phyloP scores from a whole-genome alignment of 1,284 basidiomycete species.

The Xanthoconium separans region DNA sequence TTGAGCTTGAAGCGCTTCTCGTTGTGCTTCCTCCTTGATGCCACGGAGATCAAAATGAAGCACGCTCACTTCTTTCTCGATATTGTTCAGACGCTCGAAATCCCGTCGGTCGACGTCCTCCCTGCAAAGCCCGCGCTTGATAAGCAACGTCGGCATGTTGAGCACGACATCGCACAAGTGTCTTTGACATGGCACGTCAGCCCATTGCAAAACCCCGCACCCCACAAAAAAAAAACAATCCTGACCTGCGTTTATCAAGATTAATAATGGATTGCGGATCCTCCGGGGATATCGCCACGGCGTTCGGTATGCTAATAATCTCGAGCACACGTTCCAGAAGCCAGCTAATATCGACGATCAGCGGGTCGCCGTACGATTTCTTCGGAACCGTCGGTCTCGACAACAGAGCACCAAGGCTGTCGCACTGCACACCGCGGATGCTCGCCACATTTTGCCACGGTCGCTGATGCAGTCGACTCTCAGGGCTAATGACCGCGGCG shows the following conservation, averaged over 20 bases:
- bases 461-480: conserved; percentile 67
- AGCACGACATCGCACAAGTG: conserved; percentile 64
- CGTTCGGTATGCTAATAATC: conserved; percentile 69
- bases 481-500: conserved; percentile 69
- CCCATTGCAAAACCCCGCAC: not conserved
- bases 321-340: conserved; percentile 76
- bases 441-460: conserved; percentile 72
- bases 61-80: conserved; percentile 62
- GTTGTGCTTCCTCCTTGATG: conserved; percentile 69
- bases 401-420: conserved; percentile 58
- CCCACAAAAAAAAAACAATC: conserved; percentile 26
- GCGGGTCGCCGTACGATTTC: conserved; percentile 45
- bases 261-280: conserved; percentile 65
- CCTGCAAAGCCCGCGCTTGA: conserved; percentile 44
- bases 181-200: conserved; percentile 36
- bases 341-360: conserved; percentile 79
- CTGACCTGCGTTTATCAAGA: conserved; percentile 76
- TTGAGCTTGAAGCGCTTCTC: conserved; percentile 53
- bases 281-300: conserved; percentile 52
- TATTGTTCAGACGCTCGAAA: conserved; percentile 69
- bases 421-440: conserved; percentile 55
- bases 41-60: conserved; percentile 65
- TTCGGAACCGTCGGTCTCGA: conserved; percentile 46
- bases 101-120: conserved; percentile 62
- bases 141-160: conserved; percentile 45